Evolutionary conservation across 768 basidiomycete genomes (phyloP).

Genomic region (Mrakia gelida): DNA sequence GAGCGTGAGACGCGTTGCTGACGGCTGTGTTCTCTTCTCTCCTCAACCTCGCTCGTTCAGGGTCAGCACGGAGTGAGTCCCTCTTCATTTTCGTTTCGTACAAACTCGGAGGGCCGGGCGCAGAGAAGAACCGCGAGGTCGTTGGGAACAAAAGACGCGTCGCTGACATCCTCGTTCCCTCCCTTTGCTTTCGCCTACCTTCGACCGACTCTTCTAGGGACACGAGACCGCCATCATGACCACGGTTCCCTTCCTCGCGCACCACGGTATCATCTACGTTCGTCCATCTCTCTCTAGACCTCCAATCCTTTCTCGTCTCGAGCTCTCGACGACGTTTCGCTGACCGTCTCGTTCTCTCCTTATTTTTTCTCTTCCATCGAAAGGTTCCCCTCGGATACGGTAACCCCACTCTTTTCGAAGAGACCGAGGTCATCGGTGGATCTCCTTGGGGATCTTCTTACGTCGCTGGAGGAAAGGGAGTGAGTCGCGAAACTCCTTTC

Average conservation of each 20-base stretch:
- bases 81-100: not conserved
- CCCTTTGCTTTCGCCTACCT: not conserved
- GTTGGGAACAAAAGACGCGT: too few species aligned
- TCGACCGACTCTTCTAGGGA: slow-evolving; percentile 1
- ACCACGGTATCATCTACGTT: slow-evolving; percentile 29
- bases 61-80: slow-evolving; percentile 15
- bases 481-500: too few species aligned
- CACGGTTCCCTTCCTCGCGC: slow-evolving; percentile 2
- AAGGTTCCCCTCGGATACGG: slow-evolving; percentile 19
- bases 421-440: slow-evolving; percentile 28
- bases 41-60: not conserved
- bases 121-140: too few species aligned
- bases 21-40: not conserved
- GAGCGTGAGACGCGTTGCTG: not conserved
- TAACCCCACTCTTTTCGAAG: not conserved
- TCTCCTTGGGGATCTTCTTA: slow-evolving; percentile 28
- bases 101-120: too few species aligned
- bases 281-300: too few species aligned
- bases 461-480: slow-evolving; percentile 28
- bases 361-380: too few species aligned
- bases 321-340: too few species aligned
- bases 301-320: too few species aligned
- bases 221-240: slow-evolving; percentile 29
- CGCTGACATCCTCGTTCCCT: not conserved
- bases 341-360: too few species aligned